phyloP scores from a whole-genome alignment of 78 protist genomes.

The Dictyostelium intermedium region DNA sequence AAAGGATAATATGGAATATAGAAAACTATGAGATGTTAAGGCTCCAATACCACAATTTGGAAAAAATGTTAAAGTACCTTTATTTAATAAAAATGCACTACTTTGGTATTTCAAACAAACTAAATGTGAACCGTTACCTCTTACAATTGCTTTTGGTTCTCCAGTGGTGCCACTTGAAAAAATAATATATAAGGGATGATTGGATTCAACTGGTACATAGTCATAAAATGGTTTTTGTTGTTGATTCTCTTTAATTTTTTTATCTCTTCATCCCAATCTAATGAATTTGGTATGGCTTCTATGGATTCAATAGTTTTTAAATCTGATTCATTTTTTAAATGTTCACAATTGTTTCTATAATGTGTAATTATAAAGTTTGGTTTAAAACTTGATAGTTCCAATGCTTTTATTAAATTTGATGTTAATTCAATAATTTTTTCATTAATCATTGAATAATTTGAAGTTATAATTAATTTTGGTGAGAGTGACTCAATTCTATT shows the following conservation, averaged over 20 bases:
- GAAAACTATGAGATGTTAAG: constrained; percentile 19
- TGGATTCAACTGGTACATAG: too few relatives aligned
- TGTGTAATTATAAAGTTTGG: neutral
- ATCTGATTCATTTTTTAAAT: neutral
- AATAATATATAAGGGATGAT: too few relatives aligned
- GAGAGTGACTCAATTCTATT: neutral
- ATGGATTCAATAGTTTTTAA: neutral
- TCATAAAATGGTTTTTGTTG: too few relatives aligned
- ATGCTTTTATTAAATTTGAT: neutral
- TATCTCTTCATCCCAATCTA: neutral
- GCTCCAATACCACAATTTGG: constrained; percentile 68
- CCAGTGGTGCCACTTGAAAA: too few relatives aligned
- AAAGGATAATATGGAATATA: neutral
- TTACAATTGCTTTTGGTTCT: too few relatives aligned
- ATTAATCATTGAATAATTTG: neutral
- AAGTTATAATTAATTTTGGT: neutral
- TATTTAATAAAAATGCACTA: neutral
- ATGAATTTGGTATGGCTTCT: neutral
- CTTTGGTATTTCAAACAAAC: neutral
- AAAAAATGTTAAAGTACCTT: neutral
- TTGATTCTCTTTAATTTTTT: neutral
- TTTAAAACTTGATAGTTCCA: neutral
- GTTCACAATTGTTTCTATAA: neutral
- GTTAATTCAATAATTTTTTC: neutral
- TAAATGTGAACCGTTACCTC: constrained; percentile 66